These are phyloP conservation scores for Trypanosoma platydactyli DNA, from an alignment of 208 protist genomes.

Conservation along the genomic window DNA sequence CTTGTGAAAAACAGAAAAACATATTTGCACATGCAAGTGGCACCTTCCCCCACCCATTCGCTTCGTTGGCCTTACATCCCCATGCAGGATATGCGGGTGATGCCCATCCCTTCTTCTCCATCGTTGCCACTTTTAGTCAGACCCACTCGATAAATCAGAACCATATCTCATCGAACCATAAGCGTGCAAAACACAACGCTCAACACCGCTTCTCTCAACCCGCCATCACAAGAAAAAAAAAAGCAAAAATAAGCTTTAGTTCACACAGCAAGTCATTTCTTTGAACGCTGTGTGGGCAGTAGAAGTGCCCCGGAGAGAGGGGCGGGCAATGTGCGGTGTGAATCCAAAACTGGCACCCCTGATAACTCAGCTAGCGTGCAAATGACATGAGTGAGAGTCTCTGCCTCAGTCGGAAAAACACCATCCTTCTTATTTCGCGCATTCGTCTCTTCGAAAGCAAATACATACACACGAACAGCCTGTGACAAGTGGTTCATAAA, in stretches of 20 bases:
- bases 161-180: no score
- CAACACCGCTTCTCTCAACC: conserved; percentile 14
- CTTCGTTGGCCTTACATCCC: no score
- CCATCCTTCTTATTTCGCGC: conserved; percentile 21
- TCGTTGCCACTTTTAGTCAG: no score
- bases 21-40: not conserved
- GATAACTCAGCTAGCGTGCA: conserved; percentile 22
- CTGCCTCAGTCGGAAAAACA: conserved; percentile 38
- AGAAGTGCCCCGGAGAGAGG: conserved; percentile 27
- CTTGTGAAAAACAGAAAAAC: no score
- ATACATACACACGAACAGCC: conserved; percentile 51
- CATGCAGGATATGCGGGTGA: no score
- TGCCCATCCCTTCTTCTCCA: no score
- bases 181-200: not conserved
- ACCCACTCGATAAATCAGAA: not conserved
- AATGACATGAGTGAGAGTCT: conserved; percentile 37
- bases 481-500: conserved; percentile 90
- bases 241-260: conserved; percentile 14
- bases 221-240: conserved; percentile 10
- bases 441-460: conserved; percentile 14
- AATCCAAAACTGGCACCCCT: conserved; percentile 18
- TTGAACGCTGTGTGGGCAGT: conserved; percentile 5
- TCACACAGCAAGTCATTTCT: no score
- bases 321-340: conserved; percentile 28
- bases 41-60: not conserved